Conservation (phyloP, 352 stramenopile genomes). For the Pythium oligandrum region DNA sequence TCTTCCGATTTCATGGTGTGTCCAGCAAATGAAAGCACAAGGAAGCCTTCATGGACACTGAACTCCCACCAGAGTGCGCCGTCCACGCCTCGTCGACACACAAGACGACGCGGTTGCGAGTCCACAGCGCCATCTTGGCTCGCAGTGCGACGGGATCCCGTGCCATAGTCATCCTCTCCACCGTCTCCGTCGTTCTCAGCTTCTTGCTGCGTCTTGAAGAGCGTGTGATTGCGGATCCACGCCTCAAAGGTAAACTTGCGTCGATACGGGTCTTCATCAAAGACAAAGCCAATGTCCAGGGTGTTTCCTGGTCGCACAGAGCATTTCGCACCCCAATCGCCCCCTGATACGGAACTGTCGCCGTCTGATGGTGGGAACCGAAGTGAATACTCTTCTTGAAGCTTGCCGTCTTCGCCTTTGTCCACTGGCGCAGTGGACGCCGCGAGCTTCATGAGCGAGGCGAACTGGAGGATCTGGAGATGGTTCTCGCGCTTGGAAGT, state of each 20-base stretch:
- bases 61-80: slow-evolving; percentile 37
- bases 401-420: slow-evolving; percentile 57
- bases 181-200: slow-evolving; percentile 13
- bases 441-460: slow-evolving; percentile 29
- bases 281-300: slow-evolving; percentile 61
- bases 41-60: slow-evolving; percentile 30
- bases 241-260: slow-evolving; percentile 71
- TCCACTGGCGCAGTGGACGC: slow-evolving; percentile 66
- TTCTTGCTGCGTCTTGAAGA: slow-evolving; percentile 33
- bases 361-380: slow-evolving; percentile 34
- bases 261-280: slow-evolving; percentile 79
- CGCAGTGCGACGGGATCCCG: not conserved
- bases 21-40: slow-evolving; percentile 43
- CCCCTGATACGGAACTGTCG: not conserved
- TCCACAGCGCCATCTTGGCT: not conserved
- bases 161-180: slow-evolving; percentile 4
- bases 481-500: slow-evolving; percentile 83
- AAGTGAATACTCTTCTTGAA: slow-evolving; percentile 65
- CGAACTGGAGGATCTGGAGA: slow-evolving; percentile 43
- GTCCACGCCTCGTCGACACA: slow-evolving; percentile 9
- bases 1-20: slow-evolving; percentile 42
- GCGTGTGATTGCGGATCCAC: slow-evolving; percentile 63
- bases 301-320: slow-evolving; percentile 46
- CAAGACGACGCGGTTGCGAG: slow-evolving; percentile 5
- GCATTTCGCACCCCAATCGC: slow-evolving; percentile 49